phyloP scores from a whole-genome alignment of 192 early-diverging fungal species.

The Coemansia sp. region DNA sequence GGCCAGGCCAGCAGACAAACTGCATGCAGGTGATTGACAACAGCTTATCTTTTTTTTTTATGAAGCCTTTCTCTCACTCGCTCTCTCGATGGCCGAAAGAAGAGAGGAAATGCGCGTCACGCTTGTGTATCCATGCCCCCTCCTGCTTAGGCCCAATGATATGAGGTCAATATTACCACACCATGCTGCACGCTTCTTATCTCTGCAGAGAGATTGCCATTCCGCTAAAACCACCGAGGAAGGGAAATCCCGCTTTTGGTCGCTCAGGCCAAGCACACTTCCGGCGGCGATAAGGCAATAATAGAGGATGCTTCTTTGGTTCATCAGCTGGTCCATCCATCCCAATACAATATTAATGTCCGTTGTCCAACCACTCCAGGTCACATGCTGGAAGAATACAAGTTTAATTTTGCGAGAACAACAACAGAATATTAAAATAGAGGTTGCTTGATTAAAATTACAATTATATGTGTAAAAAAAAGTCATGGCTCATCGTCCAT shows the following conservation, averaged over 20 bases:
- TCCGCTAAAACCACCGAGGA: no score
- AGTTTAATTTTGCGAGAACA: no score
- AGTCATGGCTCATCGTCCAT: conserved; percentile 20
- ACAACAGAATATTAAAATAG: no score
- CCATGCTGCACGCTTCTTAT: background rate
- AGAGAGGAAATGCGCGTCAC: background rate
- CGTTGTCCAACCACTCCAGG: no score
- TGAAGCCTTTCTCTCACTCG: background rate
- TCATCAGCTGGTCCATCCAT: no score
- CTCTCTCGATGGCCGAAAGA: background rate
- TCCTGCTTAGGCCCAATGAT: background rate
- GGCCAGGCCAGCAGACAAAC: conserved; percentile 5
- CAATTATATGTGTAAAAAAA: background rate
- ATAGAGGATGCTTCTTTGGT: no score
- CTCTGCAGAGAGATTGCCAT: background rate
- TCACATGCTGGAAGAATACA: no score
- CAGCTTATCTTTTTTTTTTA: background rate
- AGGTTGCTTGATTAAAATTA: background rate
- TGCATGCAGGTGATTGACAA: conserved; percentile 1
- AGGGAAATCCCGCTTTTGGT: background rate
- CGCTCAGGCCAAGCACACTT: no score
- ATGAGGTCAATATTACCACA: background rate
- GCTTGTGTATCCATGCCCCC: background rate
- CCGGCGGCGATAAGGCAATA: background rate
- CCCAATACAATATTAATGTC: no score